Evolutionary conservation across 2,329 filamentous ascomycete species (phyloP).

Genomic region (Aphanocladium album): DNA sequence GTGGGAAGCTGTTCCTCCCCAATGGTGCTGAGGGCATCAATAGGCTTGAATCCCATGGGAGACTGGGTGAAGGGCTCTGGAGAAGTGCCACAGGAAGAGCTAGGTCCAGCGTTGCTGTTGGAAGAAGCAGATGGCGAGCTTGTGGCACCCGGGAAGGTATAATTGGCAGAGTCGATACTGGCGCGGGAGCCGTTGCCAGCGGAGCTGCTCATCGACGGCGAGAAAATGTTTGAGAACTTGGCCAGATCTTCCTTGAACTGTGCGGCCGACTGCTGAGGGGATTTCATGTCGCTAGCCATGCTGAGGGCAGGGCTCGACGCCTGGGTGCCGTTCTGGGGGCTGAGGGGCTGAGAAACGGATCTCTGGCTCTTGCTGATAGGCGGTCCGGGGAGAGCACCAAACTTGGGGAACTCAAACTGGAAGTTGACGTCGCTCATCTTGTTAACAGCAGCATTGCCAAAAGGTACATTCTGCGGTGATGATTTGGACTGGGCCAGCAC

Average conservation of each 20-base stretch:
- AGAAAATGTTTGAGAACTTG: slow-evolving; percentile 56
- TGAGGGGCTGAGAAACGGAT: slow-evolving; percentile 27
- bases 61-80: slow-evolving; percentile 72
- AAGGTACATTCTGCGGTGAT: slow-evolving; percentile 34
- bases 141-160: slow-evolving; percentile 40
- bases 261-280: slow-evolving; percentile 16
- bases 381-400: slow-evolving; percentile 65
- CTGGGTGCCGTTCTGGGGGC: slow-evolving; percentile 23
- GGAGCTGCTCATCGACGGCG: slow-evolving; percentile 45
- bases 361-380: slow-evolving; percentile 24
- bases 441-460: slow-evolving; percentile 46
- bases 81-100: slow-evolving; percentile 69
- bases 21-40: slow-evolving; percentile 60
- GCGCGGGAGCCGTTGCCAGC: slow-evolving; percentile 42
- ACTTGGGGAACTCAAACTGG: slow-evolving; percentile 93
- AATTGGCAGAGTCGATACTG: slow-evolving; percentile 47
- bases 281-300: slow-evolving; percentile 22
- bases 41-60: slow-evolving; percentile 58
- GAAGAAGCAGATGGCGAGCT: slow-evolving; percentile 62
- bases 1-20: slow-evolving; percentile 55
- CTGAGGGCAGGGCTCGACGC: slow-evolving; percentile 24
- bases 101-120: slow-evolving; percentile 54
- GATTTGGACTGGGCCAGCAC: slow-evolving; percentile 39
- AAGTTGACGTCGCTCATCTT: slow-evolving; percentile 74
- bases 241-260: slow-evolving; percentile 45